Evolutionary conservation across 73 alveolate species (phyloP).

Genomic region (Tetrahymena malaccensis): DNA sequence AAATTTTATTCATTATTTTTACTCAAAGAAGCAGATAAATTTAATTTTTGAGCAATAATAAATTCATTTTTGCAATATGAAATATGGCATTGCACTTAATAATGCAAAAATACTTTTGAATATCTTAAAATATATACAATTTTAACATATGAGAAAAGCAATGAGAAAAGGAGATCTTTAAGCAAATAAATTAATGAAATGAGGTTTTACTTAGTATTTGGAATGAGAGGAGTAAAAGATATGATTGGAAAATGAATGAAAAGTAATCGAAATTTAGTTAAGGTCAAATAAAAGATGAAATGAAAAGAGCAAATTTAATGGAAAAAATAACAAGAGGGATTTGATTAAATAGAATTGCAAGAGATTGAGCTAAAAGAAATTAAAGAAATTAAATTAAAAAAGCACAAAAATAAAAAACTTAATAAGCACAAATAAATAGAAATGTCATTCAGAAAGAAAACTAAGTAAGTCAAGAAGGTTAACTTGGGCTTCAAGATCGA

Average conservation of each 20-base stretch:
- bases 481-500: constrained; percentile 29
- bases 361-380: not conserved
- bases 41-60: too few relatives aligned
- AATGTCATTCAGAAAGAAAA: constrained; percentile 8
- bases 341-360: not conserved
- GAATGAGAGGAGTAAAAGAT: not conserved
- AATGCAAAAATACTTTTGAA: not conserved
- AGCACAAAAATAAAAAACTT: not conserved
- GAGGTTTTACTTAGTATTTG: not conserved
- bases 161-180: not conserved
- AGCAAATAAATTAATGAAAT: not conserved
- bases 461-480: constrained; percentile 38
- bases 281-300: not conserved
- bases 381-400: not conserved
- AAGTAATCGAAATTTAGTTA: not conserved
- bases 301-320: not conserved
- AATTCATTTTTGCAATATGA: too few relatives aligned
- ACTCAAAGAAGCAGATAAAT: too few relatives aligned
- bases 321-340: not conserved
- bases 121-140: too few relatives aligned
- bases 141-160: too few relatives aligned
- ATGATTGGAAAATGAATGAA: not conserved
- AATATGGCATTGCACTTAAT: not conserved
- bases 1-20: too few relatives aligned
- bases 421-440: not conserved